A percentile compares a stretch with the other conserved stretches of the same genome.
phyloP scores from a whole-genome alignment of 495 filamentous ascomycete genomes.

The Trichodelitschia bisporula region DNA sequence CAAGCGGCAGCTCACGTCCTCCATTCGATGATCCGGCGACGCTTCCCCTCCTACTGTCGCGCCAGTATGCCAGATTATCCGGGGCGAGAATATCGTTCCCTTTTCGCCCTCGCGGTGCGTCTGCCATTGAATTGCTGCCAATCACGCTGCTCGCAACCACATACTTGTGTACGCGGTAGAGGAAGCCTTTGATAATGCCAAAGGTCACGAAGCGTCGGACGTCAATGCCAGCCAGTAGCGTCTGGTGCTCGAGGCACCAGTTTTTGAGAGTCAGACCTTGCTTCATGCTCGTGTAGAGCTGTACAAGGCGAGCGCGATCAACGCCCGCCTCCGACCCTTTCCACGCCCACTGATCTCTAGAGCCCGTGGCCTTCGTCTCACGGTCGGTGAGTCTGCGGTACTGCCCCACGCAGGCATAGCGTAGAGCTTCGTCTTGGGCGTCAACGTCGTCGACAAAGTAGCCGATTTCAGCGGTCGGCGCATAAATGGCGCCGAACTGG shows the following conservation, averaged over 20 bases:
- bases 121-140: slow-evolving; percentile 13
- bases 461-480: slow-evolving; percentile 50
- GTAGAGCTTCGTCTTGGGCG: slow-evolving; percentile 64
- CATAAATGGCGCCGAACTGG: slow-evolving; percentile 77
- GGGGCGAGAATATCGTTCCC: background rate
- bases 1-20: slow-evolving; percentile 20
- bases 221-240: slow-evolving; percentile 48
- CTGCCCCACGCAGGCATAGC: slow-evolving; percentile 24
- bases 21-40: slow-evolving; percentile 13
- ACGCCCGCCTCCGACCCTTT: background rate
- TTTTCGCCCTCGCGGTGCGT: slow-evolving; percentile 8
- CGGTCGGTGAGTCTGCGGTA: slow-evolving; percentile 2
- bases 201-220: slow-evolving; percentile 82
- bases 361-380: background rate
- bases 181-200: slow-evolving; percentile 78
- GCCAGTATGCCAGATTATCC: no score
- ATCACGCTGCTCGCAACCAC: slow-evolving; percentile 30
- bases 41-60: no score
- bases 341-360: no score
- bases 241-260: slow-evolving; percentile 51
- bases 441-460: slow-evolving; percentile 41
- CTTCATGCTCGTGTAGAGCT: slow-evolving; percentile 53
- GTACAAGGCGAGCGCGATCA: slow-evolving; percentile 17
- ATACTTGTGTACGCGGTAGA: slow-evolving; percentile 90
- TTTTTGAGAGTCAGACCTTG: slow-evolving; percentile 57